These are phyloP conservation scores for Zychaea mexicana DNA, from an alignment of 371 early-diverging fungal genomes.

Conservation along the genomic window DNA sequence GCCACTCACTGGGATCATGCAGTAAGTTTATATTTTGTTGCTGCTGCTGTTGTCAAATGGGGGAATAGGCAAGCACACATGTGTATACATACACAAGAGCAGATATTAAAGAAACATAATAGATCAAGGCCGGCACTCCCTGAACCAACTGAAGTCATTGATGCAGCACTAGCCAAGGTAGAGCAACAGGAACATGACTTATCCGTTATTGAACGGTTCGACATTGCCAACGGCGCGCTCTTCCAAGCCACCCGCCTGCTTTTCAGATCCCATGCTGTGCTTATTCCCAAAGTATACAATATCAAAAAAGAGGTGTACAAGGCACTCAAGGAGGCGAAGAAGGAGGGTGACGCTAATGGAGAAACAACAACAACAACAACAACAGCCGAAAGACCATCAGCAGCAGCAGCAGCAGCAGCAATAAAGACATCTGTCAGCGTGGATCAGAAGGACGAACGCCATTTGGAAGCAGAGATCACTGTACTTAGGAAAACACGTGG, in stretches of 20 bases:
- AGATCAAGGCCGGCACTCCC: conserved; percentile 30
- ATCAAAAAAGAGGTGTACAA: conserved; percentile 37
- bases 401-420: neutral
- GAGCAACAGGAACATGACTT: conserved; percentile 6
- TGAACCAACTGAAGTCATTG: conserved; percentile 27
- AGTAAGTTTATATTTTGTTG: conserved; percentile 20
- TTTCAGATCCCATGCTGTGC: conserved; percentile 25
- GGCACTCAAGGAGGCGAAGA: conserved; percentile 4
- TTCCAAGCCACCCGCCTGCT: conserved; percentile 40
- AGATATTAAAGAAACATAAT: neutral
- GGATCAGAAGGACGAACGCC: conserved; percentile 29
- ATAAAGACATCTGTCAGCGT: conserved; percentile 10
- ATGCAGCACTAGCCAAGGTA: conserved; percentile 17
- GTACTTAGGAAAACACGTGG: conserved; percentile 25
- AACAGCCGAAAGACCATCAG: neutral
- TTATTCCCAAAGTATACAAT: conserved; percentile 35
- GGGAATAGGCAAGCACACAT: too few relatives aligned
- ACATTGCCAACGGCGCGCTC: conserved; percentile 42
- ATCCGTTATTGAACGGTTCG: conserved; percentile 33
- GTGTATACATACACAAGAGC: too few relatives aligned
- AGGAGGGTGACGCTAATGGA: neutral
- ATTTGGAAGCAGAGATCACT: conserved; percentile 40
- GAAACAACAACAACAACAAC: neutral
- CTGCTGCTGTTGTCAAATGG: neutral
- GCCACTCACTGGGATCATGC: conserved; percentile 28